Conservation (phyloP, 495 filamentous ascomycete species). For the Lindgomyces ingoldianus region DNA sequence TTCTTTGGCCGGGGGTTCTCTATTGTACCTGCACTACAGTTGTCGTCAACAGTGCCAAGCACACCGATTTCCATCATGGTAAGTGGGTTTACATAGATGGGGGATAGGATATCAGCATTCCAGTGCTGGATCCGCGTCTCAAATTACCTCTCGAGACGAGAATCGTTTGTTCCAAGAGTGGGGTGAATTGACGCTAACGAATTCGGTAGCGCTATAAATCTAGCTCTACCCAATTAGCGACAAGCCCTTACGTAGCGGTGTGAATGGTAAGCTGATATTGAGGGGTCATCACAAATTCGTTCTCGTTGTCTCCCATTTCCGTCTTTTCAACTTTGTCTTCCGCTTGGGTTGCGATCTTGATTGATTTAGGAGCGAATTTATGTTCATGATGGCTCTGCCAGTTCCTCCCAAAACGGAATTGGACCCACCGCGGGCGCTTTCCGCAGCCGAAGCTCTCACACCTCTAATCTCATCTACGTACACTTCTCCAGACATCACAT, state of each 20-base stretch:
- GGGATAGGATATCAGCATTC: not conserved
- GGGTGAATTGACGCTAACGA: slow-evolving; percentile 1
- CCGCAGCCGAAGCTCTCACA: slow-evolving; percentile 32
- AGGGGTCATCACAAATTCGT: not conserved
- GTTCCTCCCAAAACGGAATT: slow-evolving; percentile 23
- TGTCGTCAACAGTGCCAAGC: not conserved
- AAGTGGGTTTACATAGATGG: slow-evolving; percentile 27
- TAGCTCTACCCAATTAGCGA: slow-evolving; percentile 28
- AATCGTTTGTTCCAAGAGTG: slow-evolving; percentile 16
- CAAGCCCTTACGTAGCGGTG: slow-evolving; percentile 5
- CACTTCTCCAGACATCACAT: slow-evolving; percentile 38
- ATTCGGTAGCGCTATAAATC: not conserved
- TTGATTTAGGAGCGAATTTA: not conserved
- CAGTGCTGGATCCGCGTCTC: not conserved
- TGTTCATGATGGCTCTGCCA: slow-evolving; percentile 25
- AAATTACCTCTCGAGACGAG: not conserved
- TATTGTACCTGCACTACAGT: slow-evolving; percentile 30
- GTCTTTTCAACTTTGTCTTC: not conserved
- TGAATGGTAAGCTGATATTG: slow-evolving; percentile 7
- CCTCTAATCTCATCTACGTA: slow-evolving; percentile 40
- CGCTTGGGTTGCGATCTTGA: not conserved
- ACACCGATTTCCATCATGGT: not conserved
- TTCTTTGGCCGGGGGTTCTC: slow-evolving; percentile 16
- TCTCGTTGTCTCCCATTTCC: not conserved
- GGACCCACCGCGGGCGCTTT: slow-evolving; percentile 19